These are phyloP conservation scores for Thalassiosira profunda DNA, from an alignment of 108 stramenopile species.

Conservation along the genomic window DNA sequence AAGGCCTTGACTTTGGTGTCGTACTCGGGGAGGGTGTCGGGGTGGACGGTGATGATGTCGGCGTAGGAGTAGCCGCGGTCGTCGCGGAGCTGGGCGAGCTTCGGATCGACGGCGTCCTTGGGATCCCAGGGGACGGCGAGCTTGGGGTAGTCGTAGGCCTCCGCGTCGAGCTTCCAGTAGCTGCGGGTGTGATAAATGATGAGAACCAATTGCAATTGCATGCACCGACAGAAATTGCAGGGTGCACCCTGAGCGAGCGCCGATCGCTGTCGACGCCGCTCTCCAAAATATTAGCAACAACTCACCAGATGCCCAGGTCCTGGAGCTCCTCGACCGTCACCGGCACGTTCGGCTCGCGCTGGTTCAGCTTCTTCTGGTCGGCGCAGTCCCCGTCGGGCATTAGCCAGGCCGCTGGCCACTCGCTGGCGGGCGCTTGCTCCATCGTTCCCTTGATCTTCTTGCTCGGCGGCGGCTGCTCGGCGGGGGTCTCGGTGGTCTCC, in stretches of 20 bases:
- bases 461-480: background rate
- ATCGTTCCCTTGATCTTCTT: slow-evolving; percentile 28
- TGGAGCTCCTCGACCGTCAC: slow-evolving; percentile 57
- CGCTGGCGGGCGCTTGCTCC: slow-evolving; percentile 37
- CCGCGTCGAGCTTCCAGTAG: slow-evolving; percentile 91
- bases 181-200: background rate
- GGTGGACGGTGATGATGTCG: slow-evolving; percentile 93
- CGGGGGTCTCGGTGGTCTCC: background rate
- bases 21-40: slow-evolving; percentile 91
- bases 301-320: slow-evolving; percentile 66
- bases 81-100: slow-evolving; percentile 62
- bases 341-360: slow-evolving; percentile 70
- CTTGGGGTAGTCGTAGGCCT: slow-evolving; percentile 70
- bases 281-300: background rate
- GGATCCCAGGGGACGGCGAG: slow-evolving; percentile 90
- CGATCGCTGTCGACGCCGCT: background rate
- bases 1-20: slow-evolving; percentile 94
- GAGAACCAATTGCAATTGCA: background rate
- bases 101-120: slow-evolving; percentile 79
- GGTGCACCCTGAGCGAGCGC: background rate
- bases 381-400: slow-evolving; percentile 69
- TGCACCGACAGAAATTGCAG: background rate
- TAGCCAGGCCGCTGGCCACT: slow-evolving; percentile 75
- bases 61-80: slow-evolving; percentile 84
- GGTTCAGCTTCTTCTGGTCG: slow-evolving; percentile 74